Evolutionary conservation across 768 basidiomycete species (phyloP).

Genomic region (Boletellus ananas): DNA sequence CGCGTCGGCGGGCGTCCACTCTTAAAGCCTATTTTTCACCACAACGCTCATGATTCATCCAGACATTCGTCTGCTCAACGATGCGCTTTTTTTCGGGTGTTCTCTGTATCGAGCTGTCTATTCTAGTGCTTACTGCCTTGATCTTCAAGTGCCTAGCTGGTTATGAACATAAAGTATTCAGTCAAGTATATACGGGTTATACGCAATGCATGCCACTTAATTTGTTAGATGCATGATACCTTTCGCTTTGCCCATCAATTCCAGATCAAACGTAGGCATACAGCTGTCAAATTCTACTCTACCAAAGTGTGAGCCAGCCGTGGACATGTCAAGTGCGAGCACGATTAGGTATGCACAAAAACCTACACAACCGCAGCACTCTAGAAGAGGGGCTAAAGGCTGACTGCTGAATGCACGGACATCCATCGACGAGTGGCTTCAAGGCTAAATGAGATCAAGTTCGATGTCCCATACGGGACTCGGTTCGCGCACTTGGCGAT

Average conservation of each 20-base stretch:
- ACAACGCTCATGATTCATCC: slow-evolving; percentile 12
- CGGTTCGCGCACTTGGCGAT: slow-evolving; percentile 34
- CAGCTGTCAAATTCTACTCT: background rate
- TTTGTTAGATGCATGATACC: background rate
- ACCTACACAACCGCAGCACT: background rate
- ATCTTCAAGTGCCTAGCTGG: background rate
- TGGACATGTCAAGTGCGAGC: too few species aligned
- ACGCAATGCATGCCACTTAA: background rate
- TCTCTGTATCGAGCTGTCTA: background rate
- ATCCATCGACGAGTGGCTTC: slow-evolving; percentile 14
- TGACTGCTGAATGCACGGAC: too few species aligned
- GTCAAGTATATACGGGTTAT: slow-evolving; percentile 19
- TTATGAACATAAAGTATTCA: slow-evolving; percentile 19
- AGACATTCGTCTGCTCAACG: background rate
- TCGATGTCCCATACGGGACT: slow-evolving; percentile 78
- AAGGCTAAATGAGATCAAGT: slow-evolving; percentile 41
- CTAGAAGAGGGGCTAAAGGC: too few species aligned
- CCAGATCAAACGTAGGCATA: background rate
- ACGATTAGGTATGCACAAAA: background rate
- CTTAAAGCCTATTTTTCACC: slow-evolving; percentile 30
- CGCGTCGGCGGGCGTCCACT: slow-evolving; percentile 22
- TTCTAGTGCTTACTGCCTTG: background rate
- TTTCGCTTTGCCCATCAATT: background rate
- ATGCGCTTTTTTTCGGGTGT: background rate
- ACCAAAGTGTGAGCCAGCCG: too few species aligned